Percentiles rank a stretch among this genome's conserved stretches.
Conservation (phyloP, 2,329 filamentous ascomycete species). For the Penicillium sp. region DNA sequence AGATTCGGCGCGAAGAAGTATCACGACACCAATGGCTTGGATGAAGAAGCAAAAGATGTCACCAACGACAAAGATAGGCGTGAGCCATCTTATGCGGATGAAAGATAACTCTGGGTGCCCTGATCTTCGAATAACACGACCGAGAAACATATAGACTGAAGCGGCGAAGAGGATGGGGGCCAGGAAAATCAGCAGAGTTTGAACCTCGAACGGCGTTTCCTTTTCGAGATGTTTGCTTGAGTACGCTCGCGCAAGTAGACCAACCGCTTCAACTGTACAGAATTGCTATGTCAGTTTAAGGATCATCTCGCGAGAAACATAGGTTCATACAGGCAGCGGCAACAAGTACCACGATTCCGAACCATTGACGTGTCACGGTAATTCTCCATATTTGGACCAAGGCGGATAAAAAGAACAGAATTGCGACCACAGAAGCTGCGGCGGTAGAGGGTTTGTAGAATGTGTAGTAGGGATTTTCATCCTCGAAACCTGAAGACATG, state of each 20-base stretch:
- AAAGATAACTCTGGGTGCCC: slow-evolving; percentile 6
- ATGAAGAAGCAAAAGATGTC: slow-evolving; percentile 15
- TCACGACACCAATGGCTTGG: slow-evolving; percentile 7
- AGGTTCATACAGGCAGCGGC: slow-evolving; percentile 6
- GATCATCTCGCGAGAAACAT: background rate
- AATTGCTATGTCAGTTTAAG: background rate
- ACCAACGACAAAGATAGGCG: slow-evolving; percentile 6
- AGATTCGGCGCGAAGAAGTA: background rate
- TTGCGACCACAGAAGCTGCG: slow-evolving; percentile 3
- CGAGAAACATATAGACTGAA: slow-evolving; percentile 35
- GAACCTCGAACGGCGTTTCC: slow-evolving; percentile 2
- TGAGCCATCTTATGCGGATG: slow-evolving; percentile 11
- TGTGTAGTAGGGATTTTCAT: background rate
- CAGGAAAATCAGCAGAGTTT: slow-evolving; percentile 26
- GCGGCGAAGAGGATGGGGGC: slow-evolving; percentile 40
- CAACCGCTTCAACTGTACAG: slow-evolving; percentile 6
- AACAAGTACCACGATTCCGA: slow-evolving; percentile 6
- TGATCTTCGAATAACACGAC: slow-evolving; percentile 31
- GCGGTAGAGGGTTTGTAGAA: slow-evolving; percentile 4
- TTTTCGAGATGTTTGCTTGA: background rate
- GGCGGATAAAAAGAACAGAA: background rate
- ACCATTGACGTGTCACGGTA: slow-evolving; percentile 5
- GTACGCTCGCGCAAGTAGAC: background rate
- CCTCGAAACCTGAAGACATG: background rate
- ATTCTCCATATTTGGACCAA: slow-evolving; percentile 6